Conservation (phyloP, 2,329 filamentous ascomycete genomes). For the Teratosphaeria nubilosa region DNA sequence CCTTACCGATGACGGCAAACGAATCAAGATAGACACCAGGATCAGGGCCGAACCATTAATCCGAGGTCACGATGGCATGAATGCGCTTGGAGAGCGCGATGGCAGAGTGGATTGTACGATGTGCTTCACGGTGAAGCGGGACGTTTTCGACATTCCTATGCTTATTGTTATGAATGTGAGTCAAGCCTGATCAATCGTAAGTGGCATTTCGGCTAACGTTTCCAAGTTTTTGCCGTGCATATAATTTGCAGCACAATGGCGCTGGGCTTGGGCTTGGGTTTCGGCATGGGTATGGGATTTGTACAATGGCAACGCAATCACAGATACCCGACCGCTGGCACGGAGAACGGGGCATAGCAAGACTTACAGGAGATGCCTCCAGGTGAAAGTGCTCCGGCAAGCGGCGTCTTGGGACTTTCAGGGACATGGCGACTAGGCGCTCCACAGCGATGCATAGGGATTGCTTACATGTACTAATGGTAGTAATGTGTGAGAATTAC, state of each 20-base stretch:
- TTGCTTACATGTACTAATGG: background rate
- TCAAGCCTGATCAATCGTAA: constrained; percentile 18
- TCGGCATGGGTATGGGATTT: background rate
- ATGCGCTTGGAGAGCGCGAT: constrained; percentile 66
- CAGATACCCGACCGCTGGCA: constrained; percentile 1
- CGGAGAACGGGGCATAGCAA: background rate
- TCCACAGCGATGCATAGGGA: background rate
- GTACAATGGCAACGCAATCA: background rate
- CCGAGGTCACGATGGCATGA: constrained; percentile 66
- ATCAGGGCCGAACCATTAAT: constrained; percentile 20
- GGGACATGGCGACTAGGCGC: background rate
- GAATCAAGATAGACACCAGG: constrained; percentile 14
- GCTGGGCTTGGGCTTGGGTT: background rate
- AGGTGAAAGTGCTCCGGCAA: background rate
- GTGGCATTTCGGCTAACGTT: background rate
- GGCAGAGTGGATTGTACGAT: constrained; percentile 92
- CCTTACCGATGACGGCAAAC: constrained; percentile 28
- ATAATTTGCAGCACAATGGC: background rate
- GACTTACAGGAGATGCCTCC: background rate
- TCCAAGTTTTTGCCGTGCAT: constrained; percentile 1
- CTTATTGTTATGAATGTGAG: constrained; percentile 96
- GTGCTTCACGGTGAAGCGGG: constrained; percentile 93
- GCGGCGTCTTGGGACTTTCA: background rate
- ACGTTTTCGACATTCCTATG: constrained; percentile 98
- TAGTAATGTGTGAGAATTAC: background rate